These are phyloP conservation scores for Misopates orontium DNA, from an alignment of 257 asterid genomes.

Conservation along the genomic window DNA sequence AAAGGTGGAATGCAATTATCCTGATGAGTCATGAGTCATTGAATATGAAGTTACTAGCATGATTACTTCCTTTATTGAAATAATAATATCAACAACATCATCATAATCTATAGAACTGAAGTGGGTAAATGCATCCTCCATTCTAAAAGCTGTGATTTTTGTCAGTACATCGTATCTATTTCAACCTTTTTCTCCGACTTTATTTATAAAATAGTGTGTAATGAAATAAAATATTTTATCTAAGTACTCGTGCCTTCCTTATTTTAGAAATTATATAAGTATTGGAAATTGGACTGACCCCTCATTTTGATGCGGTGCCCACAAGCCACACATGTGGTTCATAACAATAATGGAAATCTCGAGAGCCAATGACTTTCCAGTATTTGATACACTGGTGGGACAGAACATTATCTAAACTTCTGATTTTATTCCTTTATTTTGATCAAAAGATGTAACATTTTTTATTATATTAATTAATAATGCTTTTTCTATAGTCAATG, in stretches of 20 bases:
- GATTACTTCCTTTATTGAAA: too few relatives aligned
- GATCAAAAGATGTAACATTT: not conserved
- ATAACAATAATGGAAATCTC: slow-evolving; percentile 32
- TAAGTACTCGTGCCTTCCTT: too few relatives aligned
- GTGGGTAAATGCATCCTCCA: not conserved
- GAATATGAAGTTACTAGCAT: too few relatives aligned
- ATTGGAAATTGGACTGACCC: too few relatives aligned
- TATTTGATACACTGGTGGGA: slow-evolving; percentile 36
- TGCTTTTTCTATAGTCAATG: not conserved
- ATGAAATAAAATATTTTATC: not conserved
- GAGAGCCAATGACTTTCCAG: slow-evolving; percentile 34
- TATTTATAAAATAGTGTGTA: not conserved
- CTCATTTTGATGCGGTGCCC: not conserved
- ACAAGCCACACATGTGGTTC: slow-evolving; percentile 18
- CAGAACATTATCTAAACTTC: slow-evolving; percentile 25
- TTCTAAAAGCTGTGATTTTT: not conserved
- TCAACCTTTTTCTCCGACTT: not conserved
- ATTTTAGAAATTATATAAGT: too few relatives aligned
- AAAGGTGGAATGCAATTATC: too few relatives aligned
- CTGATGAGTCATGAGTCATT: too few relatives aligned
- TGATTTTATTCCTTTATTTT: not conserved
- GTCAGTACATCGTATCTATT: not conserved
- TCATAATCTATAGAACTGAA: not conserved
- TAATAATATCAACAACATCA: too few relatives aligned
- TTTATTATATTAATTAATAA: not conserved